phyloP scores from a whole-genome alignment of 164 flowering plant genomes.

The Akebia trifoliata region DNA sequence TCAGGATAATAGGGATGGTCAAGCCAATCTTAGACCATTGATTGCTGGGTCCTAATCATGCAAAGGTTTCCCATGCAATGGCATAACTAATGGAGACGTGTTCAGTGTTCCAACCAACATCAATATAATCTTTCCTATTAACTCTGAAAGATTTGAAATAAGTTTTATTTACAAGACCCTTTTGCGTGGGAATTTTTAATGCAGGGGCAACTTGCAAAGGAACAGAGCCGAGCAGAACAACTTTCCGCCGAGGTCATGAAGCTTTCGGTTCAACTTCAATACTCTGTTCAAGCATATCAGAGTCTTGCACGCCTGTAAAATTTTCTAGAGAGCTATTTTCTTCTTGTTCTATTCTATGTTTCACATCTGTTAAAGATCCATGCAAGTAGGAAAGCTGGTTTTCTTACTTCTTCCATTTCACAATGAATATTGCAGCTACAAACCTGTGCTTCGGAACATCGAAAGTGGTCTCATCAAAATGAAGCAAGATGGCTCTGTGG shows the following conservation, averaged over 20 bases:
- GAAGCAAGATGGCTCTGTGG: slow-evolving; percentile 70
- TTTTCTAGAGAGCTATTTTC: neutral
- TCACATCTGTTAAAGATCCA: neutral
- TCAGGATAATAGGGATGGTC: neutral
- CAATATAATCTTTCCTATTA: no score
- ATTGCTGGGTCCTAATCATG: no score
- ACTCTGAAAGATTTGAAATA: no score
- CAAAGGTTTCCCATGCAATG: no score
- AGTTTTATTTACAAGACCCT: no score
- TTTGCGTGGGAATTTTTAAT: neutral
- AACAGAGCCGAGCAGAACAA: slow-evolving; percentile 78
- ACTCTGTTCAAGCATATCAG: slow-evolving; percentile 67
- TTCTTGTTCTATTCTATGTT: neutral
- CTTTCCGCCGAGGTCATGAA: slow-evolving; percentile 79
- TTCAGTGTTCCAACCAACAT: no score
- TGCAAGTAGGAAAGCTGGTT: neutral
- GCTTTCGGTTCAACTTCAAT: slow-evolving; percentile 75
- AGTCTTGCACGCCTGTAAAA: slow-evolving; percentile 70
- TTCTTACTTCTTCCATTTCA: neutral
- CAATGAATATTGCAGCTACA: slow-evolving; percentile 55
- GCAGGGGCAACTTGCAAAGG: slow-evolving; percentile 73
- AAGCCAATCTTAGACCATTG: no score
- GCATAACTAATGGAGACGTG: no score
- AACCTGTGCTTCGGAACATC: slow-evolving; percentile 81
- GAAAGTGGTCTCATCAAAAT: slow-evolving; percentile 79